Conservation (phyloP, 495 filamentous ascomycete species). For the Parmelia sp. region DNA sequence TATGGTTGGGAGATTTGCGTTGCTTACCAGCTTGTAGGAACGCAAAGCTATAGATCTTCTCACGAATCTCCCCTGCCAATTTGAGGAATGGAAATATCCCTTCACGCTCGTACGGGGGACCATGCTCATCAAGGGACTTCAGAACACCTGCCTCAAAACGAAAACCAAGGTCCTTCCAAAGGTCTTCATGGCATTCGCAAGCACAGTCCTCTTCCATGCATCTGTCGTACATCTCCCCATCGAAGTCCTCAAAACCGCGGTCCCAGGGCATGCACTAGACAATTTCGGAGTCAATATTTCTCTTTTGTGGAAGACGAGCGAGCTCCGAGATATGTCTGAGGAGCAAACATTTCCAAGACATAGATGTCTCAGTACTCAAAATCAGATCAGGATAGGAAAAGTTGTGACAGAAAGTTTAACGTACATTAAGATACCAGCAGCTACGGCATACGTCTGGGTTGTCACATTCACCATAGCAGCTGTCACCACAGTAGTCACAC, state of each 20-base stretch:
- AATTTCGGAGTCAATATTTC: no score
- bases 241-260: not conserved
- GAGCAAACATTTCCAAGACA: no score
- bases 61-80: conserved; percentile 22
- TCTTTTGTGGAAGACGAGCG: no score
- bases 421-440: conserved; percentile 8
- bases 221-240: not conserved
- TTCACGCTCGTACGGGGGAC: not conserved
- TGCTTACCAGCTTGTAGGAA: conserved; percentile 18
- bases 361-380: no score
- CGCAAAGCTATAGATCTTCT: conserved; percentile 25
- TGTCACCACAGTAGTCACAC: conserved; percentile 15
- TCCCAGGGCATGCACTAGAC: not conserved
- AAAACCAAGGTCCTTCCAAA: not conserved
- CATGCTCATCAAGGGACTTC: not conserved
- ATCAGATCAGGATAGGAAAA: no score
- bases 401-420: no score
- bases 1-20: conserved; percentile 1
- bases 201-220: conserved; percentile 1
- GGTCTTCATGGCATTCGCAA: conserved; percentile 11
- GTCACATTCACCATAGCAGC: conserved; percentile 14
- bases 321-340: no score
- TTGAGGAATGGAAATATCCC: conserved; percentile 22
- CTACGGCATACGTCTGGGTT: conserved; percentile 13
- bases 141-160: not conserved